phyloP scores from a whole-genome alignment of 345 rosid species.

The Crucihimalaya himalaica region DNA sequence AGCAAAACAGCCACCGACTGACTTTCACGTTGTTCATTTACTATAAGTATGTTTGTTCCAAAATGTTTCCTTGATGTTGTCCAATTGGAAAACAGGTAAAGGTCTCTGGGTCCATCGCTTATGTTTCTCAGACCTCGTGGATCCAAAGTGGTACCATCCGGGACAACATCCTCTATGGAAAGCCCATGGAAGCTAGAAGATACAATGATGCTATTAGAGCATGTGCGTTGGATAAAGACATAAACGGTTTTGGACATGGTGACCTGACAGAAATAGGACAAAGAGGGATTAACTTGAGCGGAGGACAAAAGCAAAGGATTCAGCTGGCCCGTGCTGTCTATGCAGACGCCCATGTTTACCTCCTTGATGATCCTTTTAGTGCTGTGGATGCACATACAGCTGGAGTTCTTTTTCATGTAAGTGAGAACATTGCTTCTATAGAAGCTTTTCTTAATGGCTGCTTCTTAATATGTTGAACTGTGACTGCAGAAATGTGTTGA shows the following conservation, averaged over 20 bases:
- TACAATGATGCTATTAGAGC: conserved; percentile 58
- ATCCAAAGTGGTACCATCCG: conserved; percentile 81
- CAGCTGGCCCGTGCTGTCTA: conserved; percentile 83
- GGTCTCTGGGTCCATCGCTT: conserved; percentile 60
- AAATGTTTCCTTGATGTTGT: conserved; percentile 10
- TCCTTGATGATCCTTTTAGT: conserved; percentile 84
- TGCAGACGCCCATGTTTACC: conserved; percentile 71
- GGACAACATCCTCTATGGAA: conserved; percentile 68
- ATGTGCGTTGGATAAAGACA: conserved; percentile 76
- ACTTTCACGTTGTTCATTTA: not conserved
- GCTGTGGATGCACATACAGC: conserved; percentile 89
- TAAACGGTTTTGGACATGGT: conserved; percentile 61
- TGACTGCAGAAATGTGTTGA: conserved; percentile 73
- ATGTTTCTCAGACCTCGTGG: conserved; percentile 82
- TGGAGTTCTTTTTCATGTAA: conserved; percentile 66
- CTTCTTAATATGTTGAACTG: conserved; percentile 4
- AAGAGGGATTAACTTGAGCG: conserved; percentile 88
- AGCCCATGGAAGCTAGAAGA: conserved; percentile 56
- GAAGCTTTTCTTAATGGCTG: conserved; percentile 2
- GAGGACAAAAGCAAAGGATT: conserved; percentile 89
- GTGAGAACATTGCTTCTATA: conserved; percentile 12
- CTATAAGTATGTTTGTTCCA: not conserved
- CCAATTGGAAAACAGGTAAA: conserved; percentile 46
- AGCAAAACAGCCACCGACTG: conserved; percentile 37
- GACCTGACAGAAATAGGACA: conserved; percentile 86